phyloP scores from a whole-genome alignment of 768 basidiomycete species.

The Phanerodontia chrysosporium region DNA sequence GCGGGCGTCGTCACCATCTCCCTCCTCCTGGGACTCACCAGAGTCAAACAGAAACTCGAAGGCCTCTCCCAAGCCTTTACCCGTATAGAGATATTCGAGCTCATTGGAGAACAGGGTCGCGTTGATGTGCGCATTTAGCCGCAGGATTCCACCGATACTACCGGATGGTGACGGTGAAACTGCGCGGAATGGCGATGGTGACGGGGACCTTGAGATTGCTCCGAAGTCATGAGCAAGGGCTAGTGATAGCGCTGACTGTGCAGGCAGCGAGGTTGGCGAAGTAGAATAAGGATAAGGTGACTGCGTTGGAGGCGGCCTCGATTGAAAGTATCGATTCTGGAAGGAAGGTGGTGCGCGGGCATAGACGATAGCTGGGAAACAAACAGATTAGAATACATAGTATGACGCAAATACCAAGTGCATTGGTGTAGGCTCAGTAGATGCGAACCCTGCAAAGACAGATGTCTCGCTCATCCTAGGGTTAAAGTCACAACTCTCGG shows the following conservation, averaged over 20 bases:
- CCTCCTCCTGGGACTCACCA: conserved; percentile 38
- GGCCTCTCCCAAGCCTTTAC: conserved; percentile 81
- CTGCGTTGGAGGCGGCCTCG: conserved; percentile 52
- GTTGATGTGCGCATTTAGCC: conserved; percentile 64
- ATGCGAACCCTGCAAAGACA: too few species aligned
- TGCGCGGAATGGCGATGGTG: conserved; percentile 42
- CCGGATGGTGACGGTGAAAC: conserved; percentile 43
- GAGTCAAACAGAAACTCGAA: conserved; percentile 84
- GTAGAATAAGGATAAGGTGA: conserved; percentile 48
- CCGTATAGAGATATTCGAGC: conserved; percentile 93
- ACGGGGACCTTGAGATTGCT: conserved; percentile 38
- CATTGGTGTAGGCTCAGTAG: too few species aligned
- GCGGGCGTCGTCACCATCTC: conserved; percentile 48
- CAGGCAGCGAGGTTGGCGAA: conserved; percentile 46
- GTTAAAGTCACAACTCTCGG: not conserved
- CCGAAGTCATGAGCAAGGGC: conserved; percentile 40
- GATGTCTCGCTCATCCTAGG: too few species aligned
- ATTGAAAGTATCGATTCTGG: conserved; percentile 84
- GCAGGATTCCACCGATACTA: conserved; percentile 44
- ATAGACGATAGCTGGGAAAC: conserved; percentile 78
- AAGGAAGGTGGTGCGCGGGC: conserved; percentile 91
- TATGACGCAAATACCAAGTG: too few species aligned
- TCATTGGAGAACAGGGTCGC: conserved; percentile 84
- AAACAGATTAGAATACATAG: not conserved
- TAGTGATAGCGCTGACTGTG: conserved; percentile 60